Conservation (phyloP, 176 grass and related monocot genomes). For the Calamus simplicifolius region DNA sequence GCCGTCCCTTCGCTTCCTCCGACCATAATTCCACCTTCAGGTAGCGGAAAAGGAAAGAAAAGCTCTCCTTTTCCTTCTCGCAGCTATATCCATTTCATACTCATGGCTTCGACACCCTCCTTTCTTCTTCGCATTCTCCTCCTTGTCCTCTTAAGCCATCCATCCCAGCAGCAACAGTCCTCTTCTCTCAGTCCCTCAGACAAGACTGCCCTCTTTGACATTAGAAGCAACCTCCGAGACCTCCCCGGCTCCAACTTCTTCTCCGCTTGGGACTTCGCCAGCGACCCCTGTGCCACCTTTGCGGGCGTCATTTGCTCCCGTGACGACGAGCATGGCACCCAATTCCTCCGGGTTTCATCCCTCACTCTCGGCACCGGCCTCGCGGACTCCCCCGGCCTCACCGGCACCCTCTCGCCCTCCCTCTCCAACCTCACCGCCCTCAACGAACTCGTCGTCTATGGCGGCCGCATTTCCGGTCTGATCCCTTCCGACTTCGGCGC, state of each 20-base stretch:
- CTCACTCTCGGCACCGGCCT: slow-evolving; percentile 71
- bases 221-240: slow-evolving; percentile 29
- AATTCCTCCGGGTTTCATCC: slow-evolving; percentile 40
- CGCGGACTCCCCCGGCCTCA: slow-evolving; percentile 57
- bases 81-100: too few relatives aligned
- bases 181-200: too few relatives aligned
- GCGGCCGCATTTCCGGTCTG: slow-evolving; percentile 39
- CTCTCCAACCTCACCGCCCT: slow-evolving; percentile 54
- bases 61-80: too few relatives aligned
- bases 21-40: too few relatives aligned
- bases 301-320: slow-evolving; percentile 55
- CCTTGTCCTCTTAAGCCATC: too few relatives aligned
- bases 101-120: too few relatives aligned
- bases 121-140: too few relatives aligned
- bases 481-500: slow-evolving; percentile 37
- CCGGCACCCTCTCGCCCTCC: slow-evolving; percentile 43
- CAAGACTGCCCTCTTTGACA: too few relatives aligned
- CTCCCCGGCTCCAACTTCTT: slow-evolving; percentile 67
- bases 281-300: slow-evolving; percentile 43
- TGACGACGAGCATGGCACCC: slow-evolving; percentile 15
- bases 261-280: slow-evolving; percentile 48
- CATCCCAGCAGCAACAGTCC: too few relatives aligned
- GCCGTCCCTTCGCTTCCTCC: too few relatives aligned
- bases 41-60: too few relatives aligned
- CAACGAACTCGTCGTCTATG: slow-evolving; percentile 61